Evolutionary conservation across 2,329 filamentous ascomycete genomes (phyloP).

Genomic region (Pezicula radicicola): DNA sequence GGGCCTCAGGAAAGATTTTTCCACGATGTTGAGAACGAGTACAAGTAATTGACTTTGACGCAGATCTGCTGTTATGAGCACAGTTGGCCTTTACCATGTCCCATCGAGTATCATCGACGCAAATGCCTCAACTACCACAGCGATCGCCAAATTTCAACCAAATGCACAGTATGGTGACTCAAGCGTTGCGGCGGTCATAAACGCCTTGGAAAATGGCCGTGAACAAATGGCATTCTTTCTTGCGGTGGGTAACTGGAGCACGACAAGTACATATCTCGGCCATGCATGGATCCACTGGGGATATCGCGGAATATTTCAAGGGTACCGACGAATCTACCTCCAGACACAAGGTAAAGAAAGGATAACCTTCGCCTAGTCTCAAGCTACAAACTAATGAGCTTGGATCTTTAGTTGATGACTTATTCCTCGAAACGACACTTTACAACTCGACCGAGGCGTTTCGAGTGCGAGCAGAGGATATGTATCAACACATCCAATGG

Average conservation of each 20-base stretch:
- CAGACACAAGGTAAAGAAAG: conserved; percentile 39
- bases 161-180: conserved; percentile 33
- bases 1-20: conserved; percentile 41
- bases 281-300: conserved; percentile 62
- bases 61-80: conserved; percentile 41
- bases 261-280: conserved; percentile 54
- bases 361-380: conserved; percentile 42
- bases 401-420: conserved; percentile 38
- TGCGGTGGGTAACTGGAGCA: conserved; percentile 35
- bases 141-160: conserved; percentile 47
- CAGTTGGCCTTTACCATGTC: conserved; percentile 52
- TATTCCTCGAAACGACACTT: conserved; percentile 48
- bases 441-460: conserved; percentile 41
- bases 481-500: conserved; percentile 40
- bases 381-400: conserved; percentile 31
- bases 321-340: conserved; percentile 6
- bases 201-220: conserved; percentile 46
- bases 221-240: conserved; percentile 62
- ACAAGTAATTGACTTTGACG: conserved; percentile 7
- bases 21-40: background rate
- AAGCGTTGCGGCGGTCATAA: conserved; percentile 55
- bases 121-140: conserved; percentile 46
- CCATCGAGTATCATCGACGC: conserved; percentile 50
- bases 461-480: conserved; percentile 41
- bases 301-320: conserved; percentile 47